These are phyloP conservation scores for Colletotrichum gigasporum DNA, from an alignment of 2,329 filamentous ascomycete species.

Conservation along the genomic window DNA sequence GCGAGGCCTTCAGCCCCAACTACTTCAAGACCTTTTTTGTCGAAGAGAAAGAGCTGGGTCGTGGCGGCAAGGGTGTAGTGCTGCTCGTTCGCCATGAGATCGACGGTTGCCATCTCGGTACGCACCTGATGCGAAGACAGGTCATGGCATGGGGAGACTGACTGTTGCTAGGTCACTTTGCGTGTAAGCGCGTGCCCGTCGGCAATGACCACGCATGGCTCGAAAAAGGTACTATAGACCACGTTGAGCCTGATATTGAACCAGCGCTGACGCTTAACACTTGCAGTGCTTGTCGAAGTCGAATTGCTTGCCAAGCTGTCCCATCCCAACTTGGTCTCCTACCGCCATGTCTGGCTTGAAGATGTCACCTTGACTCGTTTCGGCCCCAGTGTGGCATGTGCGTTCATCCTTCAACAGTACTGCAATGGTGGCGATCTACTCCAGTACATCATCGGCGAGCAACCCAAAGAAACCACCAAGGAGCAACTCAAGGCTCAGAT, in stretches of 20 bases:
- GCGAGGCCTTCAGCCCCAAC: slow-evolving; percentile 87
- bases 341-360: slow-evolving; percentile 97
- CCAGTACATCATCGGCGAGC: slow-evolving; percentile 81
- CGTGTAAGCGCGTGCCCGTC: slow-evolving; percentile 96
- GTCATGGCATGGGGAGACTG: slow-evolving; percentile 17
- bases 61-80: slow-evolving; percentile 94
- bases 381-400: slow-evolving; percentile 90
- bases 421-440: slow-evolving; percentile 95
- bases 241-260: not conserved
- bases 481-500: slow-evolving; percentile 91
- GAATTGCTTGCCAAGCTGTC: slow-evolving; percentile 91
- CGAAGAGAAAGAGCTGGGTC: slow-evolving; percentile 85
- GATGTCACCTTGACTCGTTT: slow-evolving; percentile 86
- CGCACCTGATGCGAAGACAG: not conserved
- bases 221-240: slow-evolving; percentile 69
- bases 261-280: not conserved
- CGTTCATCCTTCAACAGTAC: slow-evolving; percentile 97
- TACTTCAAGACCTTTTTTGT: slow-evolving; percentile 96
- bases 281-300: slow-evolving; percentile 81
- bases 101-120: slow-evolving; percentile 82
- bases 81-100: slow-evolving; percentile 92
- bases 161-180: slow-evolving; percentile 71
- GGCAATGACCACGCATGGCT: slow-evolving; percentile 95
- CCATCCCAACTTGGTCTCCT: slow-evolving; percentile 95
- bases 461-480: slow-evolving; percentile 72